Conservation (phyloP, 1,139 yeast genomes). For the Lodderomyces theae region DNA sequence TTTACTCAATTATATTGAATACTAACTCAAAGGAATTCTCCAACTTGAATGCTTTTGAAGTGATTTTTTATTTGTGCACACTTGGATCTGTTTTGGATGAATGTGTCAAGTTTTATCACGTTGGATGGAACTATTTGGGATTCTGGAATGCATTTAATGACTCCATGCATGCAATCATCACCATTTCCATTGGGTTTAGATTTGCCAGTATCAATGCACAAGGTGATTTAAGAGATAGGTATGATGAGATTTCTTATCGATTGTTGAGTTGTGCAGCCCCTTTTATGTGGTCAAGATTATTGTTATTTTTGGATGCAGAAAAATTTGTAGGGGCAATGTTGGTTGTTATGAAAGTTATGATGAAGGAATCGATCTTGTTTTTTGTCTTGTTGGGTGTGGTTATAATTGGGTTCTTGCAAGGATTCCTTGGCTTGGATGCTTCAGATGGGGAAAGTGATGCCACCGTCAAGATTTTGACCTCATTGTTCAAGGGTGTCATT, state of each 20-base stretch:
- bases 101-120: constrained; percentile 65
- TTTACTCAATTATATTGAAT: constrained; percentile 68
- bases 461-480: constrained; percentile 59
- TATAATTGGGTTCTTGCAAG: constrained; percentile 79
- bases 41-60: constrained; percentile 45
- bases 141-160: constrained; percentile 84
- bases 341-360: constrained; percentile 79
- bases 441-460: constrained; percentile 83
- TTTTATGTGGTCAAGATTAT: constrained; percentile 77
- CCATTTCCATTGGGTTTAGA: constrained; percentile 56
- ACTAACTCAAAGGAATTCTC: constrained; percentile 34
- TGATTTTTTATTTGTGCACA: constrained; percentile 62
- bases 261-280: constrained; percentile 81
- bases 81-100: constrained; percentile 69
- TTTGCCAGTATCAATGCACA: constrained; percentile 42
- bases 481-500: constrained; percentile 67
- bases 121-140: constrained; percentile 69
- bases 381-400: constrained; percentile 71
- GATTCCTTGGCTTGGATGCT: constrained; percentile 81
- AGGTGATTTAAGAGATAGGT: constrained; percentile 31
- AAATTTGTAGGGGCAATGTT: constrained; percentile 87
- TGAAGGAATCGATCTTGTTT: constrained; percentile 80
- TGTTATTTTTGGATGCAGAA: constrained; percentile 74
- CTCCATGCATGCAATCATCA: constrained; percentile 55
- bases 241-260: constrained; percentile 68